These are phyloP conservation scores for Fraxinus sp. DNA, from an alignment of 305 asterid genomes.

Conservation along the genomic window DNA sequence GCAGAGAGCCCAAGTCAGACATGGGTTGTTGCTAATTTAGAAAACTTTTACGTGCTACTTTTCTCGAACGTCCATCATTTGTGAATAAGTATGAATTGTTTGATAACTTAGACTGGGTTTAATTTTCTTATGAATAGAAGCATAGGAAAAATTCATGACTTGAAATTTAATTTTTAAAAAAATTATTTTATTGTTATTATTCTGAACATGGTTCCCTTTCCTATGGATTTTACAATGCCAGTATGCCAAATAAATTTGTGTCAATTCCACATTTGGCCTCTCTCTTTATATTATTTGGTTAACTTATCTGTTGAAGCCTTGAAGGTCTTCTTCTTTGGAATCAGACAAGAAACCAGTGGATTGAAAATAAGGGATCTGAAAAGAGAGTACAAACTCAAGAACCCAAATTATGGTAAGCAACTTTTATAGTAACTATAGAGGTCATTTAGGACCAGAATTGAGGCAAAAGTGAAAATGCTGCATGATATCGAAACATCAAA, in stretches of 20 bases:
- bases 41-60: neutral
- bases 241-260: neutral
- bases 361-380: constrained; percentile 59
- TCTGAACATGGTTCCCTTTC: neutral
- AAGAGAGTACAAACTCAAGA: constrained; percentile 46
- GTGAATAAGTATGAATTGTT: neutral
- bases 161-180: neutral
- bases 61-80: neutral
- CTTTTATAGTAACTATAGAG: neutral
- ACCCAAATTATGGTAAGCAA: constrained; percentile 59
- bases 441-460: neutral
- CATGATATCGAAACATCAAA: neutral
- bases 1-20: neutral
- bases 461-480: neutral
- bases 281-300: neutral
- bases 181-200: neutral
- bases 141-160: neutral
- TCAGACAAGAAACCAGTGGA: constrained; percentile 85
- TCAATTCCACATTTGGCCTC: neutral
- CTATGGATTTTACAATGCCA: neutral
- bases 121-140: neutral
- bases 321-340: constrained; percentile 88
- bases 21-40: neutral
- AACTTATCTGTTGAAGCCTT: constrained; percentile 10
- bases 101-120: neutral